Conservation (phyloP, 495 filamentous ascomycete species). For the Aspergillus baeticus region DNA sequence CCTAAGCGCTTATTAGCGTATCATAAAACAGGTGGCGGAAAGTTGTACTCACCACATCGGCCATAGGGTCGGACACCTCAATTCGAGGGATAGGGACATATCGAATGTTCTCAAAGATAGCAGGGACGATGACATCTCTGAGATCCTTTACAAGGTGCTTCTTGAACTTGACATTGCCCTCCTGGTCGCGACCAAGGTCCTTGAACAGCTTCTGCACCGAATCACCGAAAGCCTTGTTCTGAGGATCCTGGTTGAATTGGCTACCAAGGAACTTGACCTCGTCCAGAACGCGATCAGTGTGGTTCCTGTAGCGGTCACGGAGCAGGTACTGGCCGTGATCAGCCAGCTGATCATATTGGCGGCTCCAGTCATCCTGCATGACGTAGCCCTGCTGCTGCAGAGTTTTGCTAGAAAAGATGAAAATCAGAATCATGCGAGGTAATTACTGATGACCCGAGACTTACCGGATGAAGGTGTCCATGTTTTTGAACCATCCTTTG, state of each 20-base stretch:
- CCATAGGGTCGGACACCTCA: slow-evolving; percentile 81
- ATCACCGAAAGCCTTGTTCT: slow-evolving; percentile 75
- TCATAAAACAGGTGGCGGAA: not conserved
- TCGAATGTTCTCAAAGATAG: slow-evolving; percentile 78
- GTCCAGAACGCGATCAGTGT: slow-evolving; percentile 84
- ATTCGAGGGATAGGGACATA: slow-evolving; percentile 95
- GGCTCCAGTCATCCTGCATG: slow-evolving; percentile 76
- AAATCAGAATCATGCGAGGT: slow-evolving; percentile 6
- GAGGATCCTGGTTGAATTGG: slow-evolving; percentile 84
- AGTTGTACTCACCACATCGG: slow-evolving; percentile 60
- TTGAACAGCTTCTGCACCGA: slow-evolving; percentile 82
- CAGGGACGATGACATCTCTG: slow-evolving; percentile 81
- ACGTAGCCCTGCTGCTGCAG: slow-evolving; percentile 89
- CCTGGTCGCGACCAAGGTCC: slow-evolving; percentile 80
- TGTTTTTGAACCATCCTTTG: slow-evolving; percentile 80
- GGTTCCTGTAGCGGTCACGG: slow-evolving; percentile 80
- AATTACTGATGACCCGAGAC: not conserved
- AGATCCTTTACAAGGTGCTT: slow-evolving; percentile 87
- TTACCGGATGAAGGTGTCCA: slow-evolving; percentile 72
- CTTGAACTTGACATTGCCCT: slow-evolving; percentile 87
- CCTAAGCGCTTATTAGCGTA: slow-evolving; percentile 14
- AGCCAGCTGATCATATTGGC: slow-evolving; percentile 80
- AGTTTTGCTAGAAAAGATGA: slow-evolving; percentile 50
- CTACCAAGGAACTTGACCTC: slow-evolving; percentile 86
- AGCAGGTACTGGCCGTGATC: slow-evolving; percentile 87